Percentiles rank a stretch among this genome's conserved stretches.
phyloP scores from a whole-genome alignment of 805 yeast species.

The Kluyveromyces starmeri region DNA sequence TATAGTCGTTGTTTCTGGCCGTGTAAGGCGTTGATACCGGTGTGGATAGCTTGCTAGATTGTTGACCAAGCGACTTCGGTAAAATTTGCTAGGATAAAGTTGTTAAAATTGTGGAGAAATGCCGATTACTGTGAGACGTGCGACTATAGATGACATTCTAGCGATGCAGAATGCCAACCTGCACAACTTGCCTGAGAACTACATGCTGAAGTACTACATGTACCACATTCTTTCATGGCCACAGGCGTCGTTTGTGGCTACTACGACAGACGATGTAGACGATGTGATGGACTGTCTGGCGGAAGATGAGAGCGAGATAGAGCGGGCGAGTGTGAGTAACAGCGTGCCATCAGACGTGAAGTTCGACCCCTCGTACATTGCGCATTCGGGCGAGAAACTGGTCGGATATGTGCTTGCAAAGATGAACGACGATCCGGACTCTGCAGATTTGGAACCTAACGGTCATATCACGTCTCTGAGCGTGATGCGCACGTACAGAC shows the following conservation, averaged over 20 bases:
- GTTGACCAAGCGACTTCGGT: too few relatives aligned
- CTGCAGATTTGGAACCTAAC: conserved; percentile 64
- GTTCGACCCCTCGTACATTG: conserved; percentile 56
- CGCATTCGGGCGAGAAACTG: conserved; percentile 58
- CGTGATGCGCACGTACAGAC: conserved; percentile 91
- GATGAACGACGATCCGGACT: conserved; percentile 89
- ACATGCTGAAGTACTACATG: conserved; percentile 83
- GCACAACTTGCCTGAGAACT: conserved; percentile 90
- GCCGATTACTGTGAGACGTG: conserved; percentile 85
- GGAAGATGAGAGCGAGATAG: conserved; percentile 10
- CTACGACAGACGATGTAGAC: conserved; percentile 50
- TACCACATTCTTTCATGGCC: conserved; percentile 97
- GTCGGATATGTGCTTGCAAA: conserved; percentile 96
- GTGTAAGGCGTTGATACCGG: too few relatives aligned
- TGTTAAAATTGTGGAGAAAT: too few relatives aligned
- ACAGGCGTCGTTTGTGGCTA: conserved; percentile 92
- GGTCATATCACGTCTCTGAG: conserved; percentile 93
- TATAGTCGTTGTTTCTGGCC: too few relatives aligned
- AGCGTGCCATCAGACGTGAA: conserved; percentile 28
- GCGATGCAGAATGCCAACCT: conserved; percentile 94
- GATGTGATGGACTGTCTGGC: conserved; percentile 14
- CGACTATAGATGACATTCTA: conserved; percentile 77
- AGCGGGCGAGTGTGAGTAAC: conserved; percentile 6
- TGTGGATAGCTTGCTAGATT: too few relatives aligned
- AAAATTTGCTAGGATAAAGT: too few relatives aligned